A percentile compares a stretch with the other conserved stretches of the same genome.
Conservation (phyloP, 2,329 filamentous ascomycete species). For the Volutella citrinella region DNA sequence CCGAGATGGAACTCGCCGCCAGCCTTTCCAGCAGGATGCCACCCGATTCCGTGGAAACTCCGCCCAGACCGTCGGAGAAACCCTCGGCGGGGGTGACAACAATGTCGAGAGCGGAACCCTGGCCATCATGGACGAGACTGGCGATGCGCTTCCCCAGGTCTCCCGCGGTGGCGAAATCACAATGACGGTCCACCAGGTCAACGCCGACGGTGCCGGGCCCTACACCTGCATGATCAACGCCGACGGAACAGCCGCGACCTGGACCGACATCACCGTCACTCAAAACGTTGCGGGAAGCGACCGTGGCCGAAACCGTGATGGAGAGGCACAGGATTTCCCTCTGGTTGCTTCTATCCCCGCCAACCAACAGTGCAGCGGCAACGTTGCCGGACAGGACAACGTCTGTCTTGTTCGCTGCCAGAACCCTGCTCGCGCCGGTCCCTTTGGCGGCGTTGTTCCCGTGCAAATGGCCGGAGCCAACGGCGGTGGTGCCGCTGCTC, state of each 20-base stretch:
- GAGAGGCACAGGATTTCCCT: slow-evolving; percentile 43
- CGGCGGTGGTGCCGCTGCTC: too few species aligned
- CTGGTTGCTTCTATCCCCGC: slow-evolving; percentile 57
- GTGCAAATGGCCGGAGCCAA: slow-evolving; percentile 42
- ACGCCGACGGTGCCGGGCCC: slow-evolving; percentile 38
- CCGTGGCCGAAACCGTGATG: slow-evolving; percentile 40
- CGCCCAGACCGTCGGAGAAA: slow-evolving; percentile 56
- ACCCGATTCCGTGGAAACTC: slow-evolving; percentile 58
- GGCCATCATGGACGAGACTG: slow-evolving; percentile 56
- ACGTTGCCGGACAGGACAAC: slow-evolving; percentile 54
- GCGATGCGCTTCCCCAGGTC: slow-evolving; percentile 57
- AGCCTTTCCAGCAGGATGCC: slow-evolving; percentile 62
- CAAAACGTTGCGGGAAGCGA: slow-evolving; percentile 26
- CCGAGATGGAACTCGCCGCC: slow-evolving; percentile 57
- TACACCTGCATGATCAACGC: slow-evolving; percentile 64
- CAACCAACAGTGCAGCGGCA: slow-evolving; percentile 55
- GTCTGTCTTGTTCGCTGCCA: slow-evolving; percentile 63
- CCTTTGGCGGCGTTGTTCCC: slow-evolving; percentile 60
- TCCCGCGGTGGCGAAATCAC: slow-evolving; percentile 51
- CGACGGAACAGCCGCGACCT: slow-evolving; percentile 50
- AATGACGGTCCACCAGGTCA: slow-evolving; percentile 50
- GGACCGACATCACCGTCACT: slow-evolving; percentile 46
- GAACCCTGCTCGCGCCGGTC: slow-evolving; percentile 58
- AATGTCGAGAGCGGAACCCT: slow-evolving; percentile 53
- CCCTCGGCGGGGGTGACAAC: slow-evolving; percentile 54